Evolutionary conservation across 192 early-diverging fungal species (phyloP), one percentile per base, ranked within the genome.

Genomic region (Umbelopsis sp.): DNA sequence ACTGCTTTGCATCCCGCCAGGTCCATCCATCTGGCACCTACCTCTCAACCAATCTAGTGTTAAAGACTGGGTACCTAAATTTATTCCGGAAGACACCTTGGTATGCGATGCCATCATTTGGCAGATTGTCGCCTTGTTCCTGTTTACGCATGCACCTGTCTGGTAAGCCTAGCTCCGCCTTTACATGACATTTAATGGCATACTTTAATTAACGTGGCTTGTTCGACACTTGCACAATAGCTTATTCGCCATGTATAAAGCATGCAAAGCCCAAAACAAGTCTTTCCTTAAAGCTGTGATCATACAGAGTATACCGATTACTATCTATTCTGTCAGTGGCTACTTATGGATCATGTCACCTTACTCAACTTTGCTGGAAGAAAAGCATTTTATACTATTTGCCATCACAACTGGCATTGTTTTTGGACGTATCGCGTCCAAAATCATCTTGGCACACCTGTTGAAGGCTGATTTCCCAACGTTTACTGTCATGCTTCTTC

Each of bases 371-470:
- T 87, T 94, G 37, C 82, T 93, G 25, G 27, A 64, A 41, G 78
- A 90, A 69, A 81, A 91, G 66, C 91, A 94, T 67, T 83, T 89
- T 66, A 87, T 91, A 33, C 75, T 94, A 48, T 94, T 91, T 75
- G 85, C 89, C 25, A 67, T 94, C 41, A 90, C 89, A 0, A 81
- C 85, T 23, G 92, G 92, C n/a, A 88, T 92, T 74, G 91, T 89
- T 4, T 94, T 94, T 85, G 92, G 92, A 33, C 89, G 92, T 69
- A 90, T 94, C 78, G 92, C 91, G 53, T 92, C 93, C 71, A 92
- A 94, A 71, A 95, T 97, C 64, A 94, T 97, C 65, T 77, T 97
- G 77, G 91, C 92, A 25, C 95, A 97, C 66, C 84, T 97, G 47
- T 93, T 93, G 30, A 91, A 93, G 80, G 87, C 82, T 73, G 73